phyloP scores from a whole-genome alignment of 768 basidiomycete genomes.

The Lanmaoa pseudosensibilis region DNA sequence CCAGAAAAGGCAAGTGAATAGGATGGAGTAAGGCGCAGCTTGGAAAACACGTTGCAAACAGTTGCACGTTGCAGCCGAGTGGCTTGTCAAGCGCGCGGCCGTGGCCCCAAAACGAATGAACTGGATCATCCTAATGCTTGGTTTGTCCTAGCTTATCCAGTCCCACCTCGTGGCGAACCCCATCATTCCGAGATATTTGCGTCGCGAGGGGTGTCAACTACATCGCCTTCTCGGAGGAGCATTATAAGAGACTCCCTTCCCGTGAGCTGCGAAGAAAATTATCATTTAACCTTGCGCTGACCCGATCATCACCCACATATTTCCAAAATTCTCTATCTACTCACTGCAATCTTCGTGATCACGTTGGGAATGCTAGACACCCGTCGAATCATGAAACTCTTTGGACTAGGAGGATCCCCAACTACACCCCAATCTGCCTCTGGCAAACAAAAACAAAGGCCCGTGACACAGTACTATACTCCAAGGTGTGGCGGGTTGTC shows the following conservation, averaged over 20 bases:
- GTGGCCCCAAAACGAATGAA: slow-evolving; percentile 9
- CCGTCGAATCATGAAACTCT: slow-evolving; percentile 34
- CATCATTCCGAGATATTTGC: slow-evolving; percentile 17
- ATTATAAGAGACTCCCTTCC: slow-evolving; percentile 26
- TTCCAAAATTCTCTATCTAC: slow-evolving; percentile 30
- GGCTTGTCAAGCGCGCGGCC: slow-evolving; percentile 8
- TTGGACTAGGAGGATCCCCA: slow-evolving; percentile 31
- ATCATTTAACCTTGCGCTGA: slow-evolving; percentile 16
- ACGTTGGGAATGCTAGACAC: slow-evolving; percentile 33
- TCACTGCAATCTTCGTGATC: slow-evolving; percentile 21
- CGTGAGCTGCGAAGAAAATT: slow-evolving; percentile 15
- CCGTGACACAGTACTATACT: slow-evolving; percentile 25
- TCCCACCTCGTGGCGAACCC: slow-evolving; percentile 22
- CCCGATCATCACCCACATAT: slow-evolving; percentile 10
- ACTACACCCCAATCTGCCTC: slow-evolving; percentile 23
- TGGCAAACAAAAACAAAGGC: slow-evolving; percentile 20
- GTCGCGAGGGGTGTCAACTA: slow-evolving; percentile 8
- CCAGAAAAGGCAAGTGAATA: slow-evolving; percentile 30
- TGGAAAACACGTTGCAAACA: slow-evolving; percentile 24
- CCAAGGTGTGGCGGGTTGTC: slow-evolving; percentile 16
- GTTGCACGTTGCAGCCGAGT: slow-evolving; percentile 22
- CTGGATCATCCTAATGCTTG: slow-evolving; percentile 7
- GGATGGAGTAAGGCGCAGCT: slow-evolving; percentile 22
- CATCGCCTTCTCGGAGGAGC: slow-evolving; percentile 30
- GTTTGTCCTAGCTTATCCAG: slow-evolving; percentile 1